Evolutionary conservation across 345 rosid genomes (phyloP).

Genomic region (Mallotus nudiflorus): DNA sequence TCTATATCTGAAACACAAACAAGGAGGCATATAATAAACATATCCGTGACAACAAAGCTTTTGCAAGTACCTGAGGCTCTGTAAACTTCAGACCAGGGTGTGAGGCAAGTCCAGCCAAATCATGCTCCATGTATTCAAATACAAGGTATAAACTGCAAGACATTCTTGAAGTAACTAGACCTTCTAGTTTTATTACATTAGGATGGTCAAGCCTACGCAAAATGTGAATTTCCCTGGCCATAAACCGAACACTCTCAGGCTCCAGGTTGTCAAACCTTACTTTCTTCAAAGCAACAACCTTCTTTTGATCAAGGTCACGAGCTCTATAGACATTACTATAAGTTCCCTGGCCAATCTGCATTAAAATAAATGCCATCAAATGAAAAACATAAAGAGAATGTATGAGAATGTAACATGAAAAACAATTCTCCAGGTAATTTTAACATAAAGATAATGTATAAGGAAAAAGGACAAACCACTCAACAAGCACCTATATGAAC

Average conservation of each 20-base stretch:
- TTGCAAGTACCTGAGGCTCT: slow-evolving; percentile 69
- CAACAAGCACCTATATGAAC: neutral
- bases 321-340: slow-evolving; percentile 97
- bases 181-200: slow-evolving; percentile 92
- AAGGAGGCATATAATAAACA: neutral
- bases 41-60: neutral
- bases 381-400: neutral
- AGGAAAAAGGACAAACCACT: neutral
- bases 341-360: slow-evolving; percentile 99
- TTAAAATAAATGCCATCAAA: slow-evolving; percentile 15
- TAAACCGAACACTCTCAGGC: slow-evolving; percentile 94
- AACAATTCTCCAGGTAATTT: neutral
- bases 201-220: slow-evolving; percentile 93
- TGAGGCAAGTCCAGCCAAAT: slow-evolving; percentile 90
- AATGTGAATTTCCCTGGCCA: slow-evolving; percentile 97
- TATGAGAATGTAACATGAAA: slow-evolving; percentile 2
- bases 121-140: slow-evolving; percentile 99
- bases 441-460: neutral
- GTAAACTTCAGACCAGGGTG: slow-evolving; percentile 88
- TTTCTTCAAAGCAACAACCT: slow-evolving; percentile 93
- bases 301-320: slow-evolving; percentile 88
- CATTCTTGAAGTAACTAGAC: slow-evolving; percentile 98
- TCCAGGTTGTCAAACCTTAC: slow-evolving; percentile 94
- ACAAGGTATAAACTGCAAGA: slow-evolving; percentile 98
- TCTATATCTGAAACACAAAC: neutral